Conservation (phyloP, 2,329 filamentous ascomycete genomes). For the Colletotrichum abscissum region DNA sequence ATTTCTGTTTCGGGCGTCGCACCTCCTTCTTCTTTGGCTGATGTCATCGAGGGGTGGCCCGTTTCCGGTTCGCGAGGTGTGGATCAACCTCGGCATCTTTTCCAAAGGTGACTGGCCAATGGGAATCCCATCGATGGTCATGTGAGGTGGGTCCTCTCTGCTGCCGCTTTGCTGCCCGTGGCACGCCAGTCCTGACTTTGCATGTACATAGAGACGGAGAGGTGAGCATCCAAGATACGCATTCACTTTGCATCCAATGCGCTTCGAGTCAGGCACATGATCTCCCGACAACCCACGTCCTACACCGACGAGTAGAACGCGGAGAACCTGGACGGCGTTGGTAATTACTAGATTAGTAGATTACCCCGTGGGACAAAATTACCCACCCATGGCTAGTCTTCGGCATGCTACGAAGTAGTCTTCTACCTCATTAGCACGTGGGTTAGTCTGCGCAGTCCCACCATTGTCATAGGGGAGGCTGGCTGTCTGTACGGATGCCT, state of each 20-base stretch:
- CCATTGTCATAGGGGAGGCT: neutral
- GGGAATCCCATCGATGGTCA: conserved; percentile 18
- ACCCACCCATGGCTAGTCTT: neutral
- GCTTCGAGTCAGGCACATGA: conserved; percentile 10
- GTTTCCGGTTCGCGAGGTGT: conserved; percentile 18
- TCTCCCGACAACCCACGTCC: neutral
- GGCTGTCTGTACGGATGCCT: neutral
- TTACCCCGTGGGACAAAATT: neutral
- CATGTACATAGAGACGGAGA: no score
- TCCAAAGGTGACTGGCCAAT: conserved; percentile 5
- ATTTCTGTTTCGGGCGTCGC: conserved; percentile 21
- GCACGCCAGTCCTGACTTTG: neutral
- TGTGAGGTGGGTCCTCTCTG: neutral
- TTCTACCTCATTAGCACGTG: neutral
- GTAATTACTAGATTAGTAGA: neutral
- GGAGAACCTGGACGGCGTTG: neutral
- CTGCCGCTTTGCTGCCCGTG: neutral
- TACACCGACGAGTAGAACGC: no score
- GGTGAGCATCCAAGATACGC: neutral
- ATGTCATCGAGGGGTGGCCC: conserved; percentile 30
- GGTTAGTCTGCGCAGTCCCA: neutral
- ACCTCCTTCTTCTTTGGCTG: conserved; percentile 15
- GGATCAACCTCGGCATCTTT: conserved; percentile 30
- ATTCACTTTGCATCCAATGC: neutral
- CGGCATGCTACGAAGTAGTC: neutral